phyloP scores from a whole-genome alignment of 495 filamentous ascomycete species.

The Penicillium flavigenum region DNA sequence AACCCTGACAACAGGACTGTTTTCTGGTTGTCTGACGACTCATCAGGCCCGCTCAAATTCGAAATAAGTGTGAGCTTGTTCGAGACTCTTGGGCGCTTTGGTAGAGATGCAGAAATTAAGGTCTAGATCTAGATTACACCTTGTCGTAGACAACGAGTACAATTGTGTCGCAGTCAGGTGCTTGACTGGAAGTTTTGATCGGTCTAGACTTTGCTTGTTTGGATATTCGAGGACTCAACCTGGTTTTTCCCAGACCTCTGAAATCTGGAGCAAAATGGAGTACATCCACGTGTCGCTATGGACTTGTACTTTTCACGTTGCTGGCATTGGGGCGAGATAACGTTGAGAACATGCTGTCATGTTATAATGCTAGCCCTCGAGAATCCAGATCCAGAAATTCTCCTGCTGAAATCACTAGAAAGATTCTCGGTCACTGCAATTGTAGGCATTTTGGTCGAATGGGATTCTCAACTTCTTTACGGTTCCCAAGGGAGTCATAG shows the following conservation, averaged over 20 bases:
- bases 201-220: conserved; percentile 2
- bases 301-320: neutral
- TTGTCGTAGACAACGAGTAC: neutral
- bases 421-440: too few species aligned
- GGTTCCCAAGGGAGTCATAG: too few species aligned
- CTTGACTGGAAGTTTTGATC: neutral
- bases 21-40: conserved; percentile 26
- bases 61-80: neutral
- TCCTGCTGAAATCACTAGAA: too few species aligned
- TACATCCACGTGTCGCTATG: neutral
- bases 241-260: neutral
- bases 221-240: neutral
- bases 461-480: too few species aligned
- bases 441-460: too few species aligned
- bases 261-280: neutral
- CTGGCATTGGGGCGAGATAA: neutral
- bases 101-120: conserved; percentile 1
- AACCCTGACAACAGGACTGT: neutral
- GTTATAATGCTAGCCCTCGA: neutral
- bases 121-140: conserved; percentile 6
- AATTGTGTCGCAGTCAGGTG: neutral
- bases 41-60: neutral
- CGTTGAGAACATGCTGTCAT: neutral
- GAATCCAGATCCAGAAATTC: neutral
- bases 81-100: conserved; percentile 1